These are phyloP conservation scores for Cyclanthera cordifolia DNA, from an alignment of 306 rosid genomes.

Conservation along the genomic window DNA sequence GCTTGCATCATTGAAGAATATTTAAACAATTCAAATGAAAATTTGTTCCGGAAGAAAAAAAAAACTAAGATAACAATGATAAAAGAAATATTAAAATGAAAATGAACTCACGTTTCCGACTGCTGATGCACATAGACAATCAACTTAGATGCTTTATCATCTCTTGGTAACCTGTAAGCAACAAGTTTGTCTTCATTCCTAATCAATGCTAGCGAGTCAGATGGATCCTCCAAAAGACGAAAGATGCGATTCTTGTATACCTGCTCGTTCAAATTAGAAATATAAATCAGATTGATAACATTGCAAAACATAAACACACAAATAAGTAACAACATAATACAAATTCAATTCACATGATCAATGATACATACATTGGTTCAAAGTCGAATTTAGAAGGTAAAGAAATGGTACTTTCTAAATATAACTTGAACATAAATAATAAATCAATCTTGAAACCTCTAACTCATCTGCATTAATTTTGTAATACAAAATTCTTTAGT, in stretches of 20 bases:
- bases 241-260: slow-evolving; percentile 34
- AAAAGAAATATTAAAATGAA: neutral
- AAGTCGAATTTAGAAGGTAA: neutral
- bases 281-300: neutral
- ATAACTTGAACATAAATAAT: neutral
- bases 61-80: neutral
- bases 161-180: slow-evolving; percentile 57
- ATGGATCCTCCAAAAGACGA: slow-evolving; percentile 37
- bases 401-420: neutral
- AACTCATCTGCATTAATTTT: neutral
- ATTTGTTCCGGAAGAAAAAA: neutral
- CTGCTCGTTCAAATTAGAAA: slow-evolving; percentile 23
- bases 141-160: slow-evolving; percentile 27
- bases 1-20: slow-evolving; percentile 4
- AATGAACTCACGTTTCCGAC: slow-evolving; percentile 34
- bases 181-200: slow-evolving; percentile 69
- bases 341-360: neutral
- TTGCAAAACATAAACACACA: neutral
- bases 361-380: neutral
- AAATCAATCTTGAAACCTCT: neutral
- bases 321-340: neutral
- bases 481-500: neutral
- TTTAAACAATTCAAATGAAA: neutral
- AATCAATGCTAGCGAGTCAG: slow-evolving; percentile 39
- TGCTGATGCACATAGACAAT: slow-evolving; percentile 46